Percentiles rank a stretch among this genome's conserved stretches.
phyloP scores from a whole-genome alignment of 2,329 filamentous ascomycete species.

The Colletotrichum caudatum region DNA sequence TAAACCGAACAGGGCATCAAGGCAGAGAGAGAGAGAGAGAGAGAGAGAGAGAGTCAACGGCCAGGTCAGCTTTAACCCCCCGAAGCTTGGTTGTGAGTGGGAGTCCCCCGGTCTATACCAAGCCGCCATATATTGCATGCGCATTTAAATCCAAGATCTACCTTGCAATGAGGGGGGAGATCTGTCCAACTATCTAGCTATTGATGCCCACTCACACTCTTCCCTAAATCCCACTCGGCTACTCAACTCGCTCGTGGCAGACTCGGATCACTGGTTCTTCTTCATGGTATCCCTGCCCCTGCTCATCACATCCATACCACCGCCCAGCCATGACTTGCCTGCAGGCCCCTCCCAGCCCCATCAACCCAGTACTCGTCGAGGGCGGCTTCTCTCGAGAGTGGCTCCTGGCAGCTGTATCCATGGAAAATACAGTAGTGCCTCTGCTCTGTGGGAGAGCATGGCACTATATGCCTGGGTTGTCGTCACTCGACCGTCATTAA shows the following conservation, averaged over 20 bases:
- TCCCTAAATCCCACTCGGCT: background rate
- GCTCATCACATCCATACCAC: slow-evolving; percentile 22
- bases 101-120: slow-evolving; percentile 8
- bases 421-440: background rate
- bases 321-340: slow-evolving; percentile 28
- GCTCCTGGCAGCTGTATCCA: background rate
- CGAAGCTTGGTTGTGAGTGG: background rate
- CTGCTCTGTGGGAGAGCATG: background rate
- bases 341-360: slow-evolving; percentile 23
- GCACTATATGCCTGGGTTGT: background rate
- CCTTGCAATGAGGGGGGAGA: slow-evolving; percentile 29
- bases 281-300: slow-evolving; percentile 25
- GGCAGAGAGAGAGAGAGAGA: background rate
- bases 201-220: slow-evolving; percentile 24
- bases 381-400: background rate
- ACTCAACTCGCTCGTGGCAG: slow-evolving; percentile 3
- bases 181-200: slow-evolving; percentile 27
- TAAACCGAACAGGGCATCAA: slow-evolving; percentile 20
- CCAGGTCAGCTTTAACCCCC: background rate
- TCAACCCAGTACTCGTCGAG: background rate
- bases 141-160: slow-evolving; percentile 29
- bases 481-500: slow-evolving; percentile 28
- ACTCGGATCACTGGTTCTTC: slow-evolving; percentile 12
- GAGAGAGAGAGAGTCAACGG: background rate
- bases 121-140: background rate